phyloP scores from a whole-genome alignment of 2,329 filamentous ascomycete genomes.

The Aspergillus luchuensis region DNA sequence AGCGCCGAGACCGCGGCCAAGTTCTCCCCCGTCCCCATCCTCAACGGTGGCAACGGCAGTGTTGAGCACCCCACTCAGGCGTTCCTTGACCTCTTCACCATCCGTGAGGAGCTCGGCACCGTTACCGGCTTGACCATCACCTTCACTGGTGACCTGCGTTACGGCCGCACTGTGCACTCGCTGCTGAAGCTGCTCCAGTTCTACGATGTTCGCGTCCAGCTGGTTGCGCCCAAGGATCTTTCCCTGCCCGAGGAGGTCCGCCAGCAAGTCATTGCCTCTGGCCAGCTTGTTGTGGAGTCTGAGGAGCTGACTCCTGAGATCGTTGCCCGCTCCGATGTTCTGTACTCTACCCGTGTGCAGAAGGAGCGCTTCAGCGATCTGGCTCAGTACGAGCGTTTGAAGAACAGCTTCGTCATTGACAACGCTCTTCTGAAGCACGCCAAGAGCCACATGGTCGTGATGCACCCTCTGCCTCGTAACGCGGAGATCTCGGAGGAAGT shows the following conservation, averaged over 20 bases:
- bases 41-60: constrained; percentile 96
- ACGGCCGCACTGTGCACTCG: constrained; percentile 93
- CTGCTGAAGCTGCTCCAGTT: constrained; percentile 90
- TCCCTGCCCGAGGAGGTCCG: constrained; percentile 74
- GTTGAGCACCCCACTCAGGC: constrained; percentile 97
- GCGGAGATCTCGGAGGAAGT: constrained; percentile 93
- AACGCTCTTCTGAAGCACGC: constrained; percentile 87
- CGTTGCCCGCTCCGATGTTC: constrained; percentile 79
- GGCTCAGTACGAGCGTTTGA: constrained; percentile 80
- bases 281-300: constrained; percentile 75
- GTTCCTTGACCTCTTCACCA: constrained; percentile 96
- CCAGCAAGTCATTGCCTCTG: constrained; percentile 69
- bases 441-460: constrained; percentile 88
- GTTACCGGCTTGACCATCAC: constrained; percentile 95
- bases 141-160: constrained; percentile 88
- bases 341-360: constrained; percentile 97
- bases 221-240: constrained; percentile 80
- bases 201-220: constrained; percentile 92
- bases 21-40: constrained; percentile 85
- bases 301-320: constrained; percentile 83
- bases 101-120: constrained; percentile 93
- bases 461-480: constrained; percentile 94
- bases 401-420: constrained; percentile 86
- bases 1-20: constrained; percentile 82
- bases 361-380: constrained; percentile 89